Evolutionary conservation across 495 filamentous ascomycete genomes (phyloP).

Genomic region (Penicillium daleae): DNA sequence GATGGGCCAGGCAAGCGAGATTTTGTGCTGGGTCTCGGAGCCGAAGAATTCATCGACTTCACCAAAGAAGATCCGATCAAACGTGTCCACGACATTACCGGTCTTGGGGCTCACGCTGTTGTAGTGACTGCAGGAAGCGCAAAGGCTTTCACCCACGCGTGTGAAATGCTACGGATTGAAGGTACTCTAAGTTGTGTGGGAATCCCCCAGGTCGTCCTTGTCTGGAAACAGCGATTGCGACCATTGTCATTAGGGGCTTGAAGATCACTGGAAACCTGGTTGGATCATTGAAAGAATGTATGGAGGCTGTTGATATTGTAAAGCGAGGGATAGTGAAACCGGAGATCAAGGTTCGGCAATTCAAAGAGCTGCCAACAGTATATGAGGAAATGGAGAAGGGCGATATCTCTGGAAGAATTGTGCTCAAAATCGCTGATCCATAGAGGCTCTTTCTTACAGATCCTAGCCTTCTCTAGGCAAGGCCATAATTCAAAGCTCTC

Average conservation of each 20-base stretch:
- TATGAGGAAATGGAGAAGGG: slow-evolving; percentile 54
- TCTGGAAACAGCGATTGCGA: slow-evolving; percentile 49
- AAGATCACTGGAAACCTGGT: slow-evolving; percentile 51
- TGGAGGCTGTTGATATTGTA: slow-evolving; percentile 55
- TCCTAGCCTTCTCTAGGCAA: background rate
- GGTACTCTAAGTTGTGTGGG: slow-evolving; percentile 54
- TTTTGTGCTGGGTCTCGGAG: slow-evolving; percentile 47
- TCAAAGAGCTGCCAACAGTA: slow-evolving; percentile 47
- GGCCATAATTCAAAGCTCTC: background rate
- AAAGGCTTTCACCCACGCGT: slow-evolving; percentile 51
- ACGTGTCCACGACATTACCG: slow-evolving; percentile 45
- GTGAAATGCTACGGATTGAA: slow-evolving; percentile 55
- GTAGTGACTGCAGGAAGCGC: slow-evolving; percentile 50
- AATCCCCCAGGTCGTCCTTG: slow-evolving; percentile 48
- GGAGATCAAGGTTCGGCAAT: slow-evolving; percentile 46
- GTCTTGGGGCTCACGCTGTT: slow-evolving; percentile 47
- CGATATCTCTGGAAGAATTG: slow-evolving; percentile 46
- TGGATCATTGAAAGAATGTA: slow-evolving; percentile 54
- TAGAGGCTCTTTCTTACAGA: background rate
- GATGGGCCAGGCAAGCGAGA: slow-evolving; percentile 49
- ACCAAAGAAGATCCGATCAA: slow-evolving; percentile 38
- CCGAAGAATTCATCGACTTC: slow-evolving; percentile 52
- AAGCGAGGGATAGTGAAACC: slow-evolving; percentile 51
- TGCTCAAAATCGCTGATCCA: slow-evolving; percentile 36
- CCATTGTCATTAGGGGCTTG: slow-evolving; percentile 55